A percentile compares a stretch with the other conserved stretches of the same genome.
These are phyloP conservation scores for Capsella bursapastoris DNA, from an alignment of 345 rosid genomes.

Conservation along the genomic window DNA sequence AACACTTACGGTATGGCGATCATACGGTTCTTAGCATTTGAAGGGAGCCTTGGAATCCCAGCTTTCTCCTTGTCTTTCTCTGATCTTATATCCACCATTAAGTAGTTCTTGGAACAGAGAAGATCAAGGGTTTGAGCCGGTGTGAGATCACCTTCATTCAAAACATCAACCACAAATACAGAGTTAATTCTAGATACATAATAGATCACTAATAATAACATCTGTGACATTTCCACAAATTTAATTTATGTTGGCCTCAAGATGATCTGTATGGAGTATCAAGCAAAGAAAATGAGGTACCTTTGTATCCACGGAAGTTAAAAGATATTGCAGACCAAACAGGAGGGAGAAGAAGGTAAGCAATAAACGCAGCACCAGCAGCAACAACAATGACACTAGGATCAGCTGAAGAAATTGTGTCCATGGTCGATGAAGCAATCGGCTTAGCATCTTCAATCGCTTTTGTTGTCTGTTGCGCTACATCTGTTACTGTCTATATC, in stretches of 20 bases:
- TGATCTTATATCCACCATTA: constrained; percentile 82
- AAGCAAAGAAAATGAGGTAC: constrained; percentile 40
- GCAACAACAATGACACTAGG: constrained; percentile 74
- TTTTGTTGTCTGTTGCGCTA: constrained; percentile 68
- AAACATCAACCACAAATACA: constrained; percentile 12
- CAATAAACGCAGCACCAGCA: constrained; percentile 67
- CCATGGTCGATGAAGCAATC: constrained; percentile 77
- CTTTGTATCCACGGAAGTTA: constrained; percentile 87
- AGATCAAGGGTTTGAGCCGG: constrained; percentile 90
- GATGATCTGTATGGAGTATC: not conserved
- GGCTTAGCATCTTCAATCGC: constrained; percentile 80
- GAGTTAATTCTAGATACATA: not conserved
- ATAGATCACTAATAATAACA: constrained; percentile 13
- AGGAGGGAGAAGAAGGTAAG: constrained; percentile 79
- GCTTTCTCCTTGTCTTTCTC: constrained; percentile 92
- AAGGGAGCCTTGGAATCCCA: constrained; percentile 94
- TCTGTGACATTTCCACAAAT: not conserved
- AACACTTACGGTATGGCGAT: constrained; percentile 79
- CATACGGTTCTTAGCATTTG: constrained; percentile 78
- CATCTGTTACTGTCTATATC: constrained; percentile 76
- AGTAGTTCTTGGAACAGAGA: constrained; percentile 54
- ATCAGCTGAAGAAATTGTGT: constrained; percentile 72
- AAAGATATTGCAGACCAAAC: constrained; percentile 76
- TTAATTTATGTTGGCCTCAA: constrained; percentile 1
- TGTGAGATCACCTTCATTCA: constrained; percentile 67